Percentiles rank a stretch among this genome's conserved stretches.
phyloP scores from a whole-genome alignment of 169 alveolate genomes.

The Neospora caninum region DNA sequence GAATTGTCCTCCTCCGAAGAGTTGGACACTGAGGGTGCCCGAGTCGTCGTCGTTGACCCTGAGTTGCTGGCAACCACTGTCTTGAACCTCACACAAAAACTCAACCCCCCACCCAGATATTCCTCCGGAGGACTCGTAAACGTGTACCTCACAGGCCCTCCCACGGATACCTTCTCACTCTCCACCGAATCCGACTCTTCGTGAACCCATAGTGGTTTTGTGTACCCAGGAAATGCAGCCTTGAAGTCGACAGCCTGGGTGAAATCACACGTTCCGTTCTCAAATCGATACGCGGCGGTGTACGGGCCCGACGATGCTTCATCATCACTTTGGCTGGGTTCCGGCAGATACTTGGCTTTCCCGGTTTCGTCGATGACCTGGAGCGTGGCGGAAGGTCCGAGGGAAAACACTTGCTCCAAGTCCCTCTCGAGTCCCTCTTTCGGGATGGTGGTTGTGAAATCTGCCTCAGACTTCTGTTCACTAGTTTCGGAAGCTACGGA shows the following conservation, averaged over 20 bases:
- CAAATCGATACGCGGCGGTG: background rate
- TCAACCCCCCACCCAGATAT: background rate
- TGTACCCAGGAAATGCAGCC: background rate
- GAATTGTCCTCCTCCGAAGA: too few species aligned
- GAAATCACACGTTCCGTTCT: slow-evolving; percentile 19
- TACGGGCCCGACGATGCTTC: background rate
- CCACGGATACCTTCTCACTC: background rate
- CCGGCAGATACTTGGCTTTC: background rate
- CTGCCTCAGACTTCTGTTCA: background rate
- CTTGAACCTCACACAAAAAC: slow-evolving; percentile 6
- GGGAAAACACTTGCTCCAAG: background rate
- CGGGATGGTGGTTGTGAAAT: background rate
- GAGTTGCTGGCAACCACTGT: too few species aligned
- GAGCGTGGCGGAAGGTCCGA: background rate
- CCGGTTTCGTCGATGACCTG: background rate
- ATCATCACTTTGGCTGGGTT: background rate
- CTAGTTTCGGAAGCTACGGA: too few species aligned
- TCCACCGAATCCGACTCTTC: background rate
- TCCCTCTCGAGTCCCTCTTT: background rate
- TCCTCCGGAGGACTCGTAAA: background rate
- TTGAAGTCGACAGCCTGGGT: background rate
- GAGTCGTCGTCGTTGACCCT: too few species aligned
- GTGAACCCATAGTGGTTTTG: background rate
- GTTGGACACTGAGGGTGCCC: too few species aligned
- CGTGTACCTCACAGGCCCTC: background rate